Evolutionary conservation across 2,329 filamentous ascomycete genomes (phyloP).

Genomic region (Alternaria viburni): DNA sequence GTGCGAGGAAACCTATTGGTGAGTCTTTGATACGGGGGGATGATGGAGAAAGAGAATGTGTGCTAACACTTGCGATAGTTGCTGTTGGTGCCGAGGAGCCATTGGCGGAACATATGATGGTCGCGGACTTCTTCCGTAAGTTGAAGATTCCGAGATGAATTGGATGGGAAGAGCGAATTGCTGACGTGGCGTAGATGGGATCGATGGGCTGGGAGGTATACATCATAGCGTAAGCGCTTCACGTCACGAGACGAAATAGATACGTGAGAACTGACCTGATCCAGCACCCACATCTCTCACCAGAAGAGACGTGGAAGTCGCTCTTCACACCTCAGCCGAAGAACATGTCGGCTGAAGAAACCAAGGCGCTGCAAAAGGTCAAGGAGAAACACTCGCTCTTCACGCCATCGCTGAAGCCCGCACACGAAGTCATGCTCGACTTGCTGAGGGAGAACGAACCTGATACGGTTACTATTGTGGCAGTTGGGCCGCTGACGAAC

Average conservation of each 20-base stretch:
- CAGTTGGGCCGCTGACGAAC: constrained; percentile 92
- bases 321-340: constrained; percentile 50
- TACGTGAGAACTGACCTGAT: constrained; percentile 1
- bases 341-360: constrained; percentile 40
- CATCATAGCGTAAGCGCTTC: constrained; percentile 48
- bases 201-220: constrained; percentile 58
- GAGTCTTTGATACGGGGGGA: background rate
- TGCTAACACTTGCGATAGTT: constrained; percentile 52
- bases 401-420: constrained; percentile 72
- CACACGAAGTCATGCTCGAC: constrained; percentile 88
- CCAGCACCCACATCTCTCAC: constrained; percentile 57
- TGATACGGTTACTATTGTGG: constrained; percentile 87
- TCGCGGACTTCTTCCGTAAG: constrained; percentile 79
- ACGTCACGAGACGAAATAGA: too few species aligned
- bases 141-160: constrained; percentile 1
- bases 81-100: constrained; percentile 87
- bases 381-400: constrained; percentile 62
- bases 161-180: background rate
- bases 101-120: constrained; percentile 78
- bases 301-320: constrained; percentile 55
- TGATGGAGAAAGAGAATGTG: background rate
- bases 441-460: constrained; percentile 80
- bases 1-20: constrained; percentile 73
- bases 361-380: constrained; percentile 45
- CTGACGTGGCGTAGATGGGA: constrained; percentile 49